A percentile compares a stretch with the other conserved stretches of the same genome.
Conservation (phyloP, 495 filamentous ascomycete genomes). For the Articulospora tetracladia region DNA sequence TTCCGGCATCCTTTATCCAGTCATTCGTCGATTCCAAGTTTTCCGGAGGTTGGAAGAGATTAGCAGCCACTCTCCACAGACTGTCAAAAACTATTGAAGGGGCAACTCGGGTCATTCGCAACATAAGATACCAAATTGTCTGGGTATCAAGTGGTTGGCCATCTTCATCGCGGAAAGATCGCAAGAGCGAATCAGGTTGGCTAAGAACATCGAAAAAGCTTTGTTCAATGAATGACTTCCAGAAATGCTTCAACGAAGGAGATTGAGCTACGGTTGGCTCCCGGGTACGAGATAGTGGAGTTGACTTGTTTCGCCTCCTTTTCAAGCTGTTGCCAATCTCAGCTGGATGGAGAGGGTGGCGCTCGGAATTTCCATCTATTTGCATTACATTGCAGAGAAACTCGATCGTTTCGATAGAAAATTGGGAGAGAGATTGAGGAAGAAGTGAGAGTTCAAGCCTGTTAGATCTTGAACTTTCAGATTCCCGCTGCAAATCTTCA, state of each 20-base stretch:
- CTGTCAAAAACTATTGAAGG: slow-evolving; percentile 65
- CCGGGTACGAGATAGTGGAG: not conserved
- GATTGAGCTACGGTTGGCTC: not conserved
- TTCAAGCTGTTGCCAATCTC: slow-evolving; percentile 29
- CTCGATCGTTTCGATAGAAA: slow-evolving; percentile 45
- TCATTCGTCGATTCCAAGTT: slow-evolving; percentile 39
- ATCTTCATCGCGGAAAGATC: slow-evolving; percentile 56
- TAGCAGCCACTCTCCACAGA: slow-evolving; percentile 68
- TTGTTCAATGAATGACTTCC: slow-evolving; percentile 64
- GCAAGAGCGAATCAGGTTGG: slow-evolving; percentile 57
- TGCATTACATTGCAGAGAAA: slow-evolving; percentile 50
- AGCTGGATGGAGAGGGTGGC: slow-evolving; percentile 40
- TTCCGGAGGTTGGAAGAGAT: slow-evolving; percentile 62
- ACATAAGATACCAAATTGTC: slow-evolving; percentile 47
- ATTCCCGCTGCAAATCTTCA: not conserved
- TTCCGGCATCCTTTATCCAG: slow-evolving; percentile 28
- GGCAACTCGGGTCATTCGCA: slow-evolving; percentile 43
- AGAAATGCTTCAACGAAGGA: slow-evolving; percentile 30
- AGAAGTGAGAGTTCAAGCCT: not conserved
- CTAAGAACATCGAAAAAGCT: slow-evolving; percentile 71
- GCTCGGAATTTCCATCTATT: slow-evolving; percentile 44
- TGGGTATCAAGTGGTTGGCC: slow-evolving; percentile 43
- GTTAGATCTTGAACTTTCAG: not conserved
- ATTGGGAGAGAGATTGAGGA: slow-evolving; percentile 18
- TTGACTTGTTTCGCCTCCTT: not conserved